Conservation (phyloP, 2,329 filamentous ascomycete genomes). For the Seiridium unicorne region DNA sequence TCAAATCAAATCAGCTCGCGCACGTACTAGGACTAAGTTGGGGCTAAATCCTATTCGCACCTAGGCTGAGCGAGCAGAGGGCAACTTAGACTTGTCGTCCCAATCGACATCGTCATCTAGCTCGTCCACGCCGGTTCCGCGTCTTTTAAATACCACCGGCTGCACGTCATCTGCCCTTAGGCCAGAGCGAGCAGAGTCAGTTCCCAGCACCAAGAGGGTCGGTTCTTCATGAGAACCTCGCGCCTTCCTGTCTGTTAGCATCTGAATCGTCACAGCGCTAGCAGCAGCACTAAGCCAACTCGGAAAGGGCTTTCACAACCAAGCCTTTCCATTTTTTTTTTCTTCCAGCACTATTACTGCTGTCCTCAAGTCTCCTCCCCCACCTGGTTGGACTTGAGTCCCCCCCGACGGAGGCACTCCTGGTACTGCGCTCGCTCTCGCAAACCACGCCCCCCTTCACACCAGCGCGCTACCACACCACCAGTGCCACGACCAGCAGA, state of each 20-base stretch:
- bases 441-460: background rate
- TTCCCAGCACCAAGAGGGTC: background rate
- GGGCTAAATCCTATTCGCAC: conserved; percentile 3
- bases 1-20: background rate
- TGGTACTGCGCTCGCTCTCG: background rate
- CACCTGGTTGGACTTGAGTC: background rate
- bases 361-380: background rate
- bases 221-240: background rate
- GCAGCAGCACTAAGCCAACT: conserved; percentile 3
- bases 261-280: conserved; percentile 4
- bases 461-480: background rate
- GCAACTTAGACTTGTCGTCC: background rate
- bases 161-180: conserved; percentile 3
- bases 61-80: background rate
- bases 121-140: background rate
- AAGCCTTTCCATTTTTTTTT: background rate
- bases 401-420: too few relatives aligned
- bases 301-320: background rate
- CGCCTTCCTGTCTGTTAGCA: conserved; percentile 1
- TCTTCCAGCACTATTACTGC: background rate
- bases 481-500: background rate
- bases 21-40: background rate
- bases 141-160: background rate
- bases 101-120: conserved; percentile 1
- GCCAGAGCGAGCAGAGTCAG: conserved; percentile 1